Evolutionary conservation across 305 asterid species (phyloP).

Genomic region (Coffea humblotiana): DNA sequence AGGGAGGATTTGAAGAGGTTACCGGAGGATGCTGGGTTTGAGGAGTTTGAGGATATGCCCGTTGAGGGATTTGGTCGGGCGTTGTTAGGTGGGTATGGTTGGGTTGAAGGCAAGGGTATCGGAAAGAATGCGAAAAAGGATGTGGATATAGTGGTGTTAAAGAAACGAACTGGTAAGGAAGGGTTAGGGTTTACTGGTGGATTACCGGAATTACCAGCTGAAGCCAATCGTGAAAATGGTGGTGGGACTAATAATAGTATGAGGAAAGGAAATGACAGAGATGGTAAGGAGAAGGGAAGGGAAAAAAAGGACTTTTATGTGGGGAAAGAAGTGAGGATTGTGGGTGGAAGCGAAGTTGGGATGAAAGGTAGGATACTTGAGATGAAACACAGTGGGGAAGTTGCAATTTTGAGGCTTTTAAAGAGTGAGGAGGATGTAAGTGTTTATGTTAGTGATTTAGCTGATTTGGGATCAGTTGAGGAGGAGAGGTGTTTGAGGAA

Average conservation of each 20-base stretch:
- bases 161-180: constrained; percentile 57
- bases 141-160: constrained; percentile 51
- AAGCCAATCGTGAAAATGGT: constrained; percentile 9
- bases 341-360: constrained; percentile 67
- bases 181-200: constrained; percentile 71
- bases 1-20: constrained; percentile 63
- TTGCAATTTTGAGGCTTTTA: constrained; percentile 49
- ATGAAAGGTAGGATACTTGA: constrained; percentile 57
- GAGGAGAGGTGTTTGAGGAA: constrained; percentile 63
- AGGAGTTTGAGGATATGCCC: constrained; percentile 61
- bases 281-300: constrained; percentile 19
- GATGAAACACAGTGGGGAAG: constrained; percentile 49
- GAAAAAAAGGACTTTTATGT: constrained; percentile 32
- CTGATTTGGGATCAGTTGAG: constrained; percentile 61
- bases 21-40: constrained; percentile 56
- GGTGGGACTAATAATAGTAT: background rate
- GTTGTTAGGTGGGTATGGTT: constrained; percentile 65
- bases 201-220: constrained; percentile 18
- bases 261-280: constrained; percentile 7
- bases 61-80: constrained; percentile 73
- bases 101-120: constrained; percentile 72
- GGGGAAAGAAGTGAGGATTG: constrained; percentile 64
- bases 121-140: constrained; percentile 72
- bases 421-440: constrained; percentile 47
- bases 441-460: constrained; percentile 49